These are phyloP conservation scores for Phlyctochytrium planicorne DNA, from an alignment of 192 early-diverging fungal species.

Conservation along the genomic window DNA sequence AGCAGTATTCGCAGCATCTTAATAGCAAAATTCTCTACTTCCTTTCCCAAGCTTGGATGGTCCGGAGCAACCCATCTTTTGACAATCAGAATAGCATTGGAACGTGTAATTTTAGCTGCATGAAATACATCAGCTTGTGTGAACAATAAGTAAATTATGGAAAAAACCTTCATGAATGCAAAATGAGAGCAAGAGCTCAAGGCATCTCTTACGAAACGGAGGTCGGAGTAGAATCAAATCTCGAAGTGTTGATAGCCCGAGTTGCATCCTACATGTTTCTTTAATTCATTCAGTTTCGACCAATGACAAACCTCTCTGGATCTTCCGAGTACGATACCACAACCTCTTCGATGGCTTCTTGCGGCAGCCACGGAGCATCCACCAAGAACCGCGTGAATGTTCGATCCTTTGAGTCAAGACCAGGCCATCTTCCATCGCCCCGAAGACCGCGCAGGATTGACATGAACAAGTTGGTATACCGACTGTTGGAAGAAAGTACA, in stretches of 20 bases:
- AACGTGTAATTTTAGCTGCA: constrained; percentile 46
- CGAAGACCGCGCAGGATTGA: constrained; percentile 26
- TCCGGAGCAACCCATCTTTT: constrained; percentile 61
- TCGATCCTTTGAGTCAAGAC: constrained; percentile 68
- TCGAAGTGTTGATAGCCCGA: constrained; percentile 60
- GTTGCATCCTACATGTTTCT: constrained; percentile 38
- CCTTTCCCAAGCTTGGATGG: constrained; percentile 36
- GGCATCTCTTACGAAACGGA: constrained; percentile 49
- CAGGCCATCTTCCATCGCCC: constrained; percentile 34
- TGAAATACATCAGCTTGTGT: constrained; percentile 6
- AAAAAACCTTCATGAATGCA: constrained; percentile 47
- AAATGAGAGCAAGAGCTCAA: constrained; percentile 57
- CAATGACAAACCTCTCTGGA: constrained; percentile 43
- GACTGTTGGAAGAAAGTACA: constrained; percentile 5
- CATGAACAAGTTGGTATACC: constrained; percentile 31
- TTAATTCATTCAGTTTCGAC: neutral
- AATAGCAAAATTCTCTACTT: constrained; percentile 53
- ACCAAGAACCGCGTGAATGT: constrained; percentile 72
- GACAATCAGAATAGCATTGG: constrained; percentile 57
- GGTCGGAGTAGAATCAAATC: constrained; percentile 59
- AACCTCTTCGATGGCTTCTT: constrained; percentile 52
- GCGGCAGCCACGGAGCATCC: constrained; percentile 72
- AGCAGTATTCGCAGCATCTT: no score
- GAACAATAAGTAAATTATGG: neutral
- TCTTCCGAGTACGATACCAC: constrained; percentile 70